Evolutionary conservation across 2,329 filamentous ascomycete genomes (phyloP).

Genomic region (Nemania serpens): DNA sequence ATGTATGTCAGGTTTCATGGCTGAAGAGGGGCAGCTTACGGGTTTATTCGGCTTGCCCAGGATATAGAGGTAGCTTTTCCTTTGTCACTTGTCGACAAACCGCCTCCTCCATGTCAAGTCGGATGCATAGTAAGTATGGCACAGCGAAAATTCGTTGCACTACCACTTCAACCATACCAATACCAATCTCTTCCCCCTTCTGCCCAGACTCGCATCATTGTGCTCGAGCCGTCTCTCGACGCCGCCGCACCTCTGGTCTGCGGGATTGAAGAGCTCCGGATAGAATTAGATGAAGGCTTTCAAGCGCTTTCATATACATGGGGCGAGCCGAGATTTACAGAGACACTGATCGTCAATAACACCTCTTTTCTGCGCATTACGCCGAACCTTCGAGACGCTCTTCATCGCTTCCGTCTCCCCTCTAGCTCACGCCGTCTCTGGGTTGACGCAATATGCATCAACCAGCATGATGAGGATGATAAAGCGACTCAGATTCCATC

Average conservation of each 20-base stretch:
- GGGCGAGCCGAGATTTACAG: slow-evolving; percentile 10
- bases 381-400: slow-evolving; percentile 13
- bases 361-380: slow-evolving; percentile 10
- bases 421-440: background rate
- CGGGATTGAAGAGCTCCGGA: background rate
- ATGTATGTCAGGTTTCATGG: too few relatives aligned
- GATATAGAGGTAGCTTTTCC: too few relatives aligned
- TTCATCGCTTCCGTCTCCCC: slow-evolving; percentile 10
- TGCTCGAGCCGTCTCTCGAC: slow-evolving; percentile 2
- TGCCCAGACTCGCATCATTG: slow-evolving; percentile 12
- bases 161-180: slow-evolving; percentile 6
- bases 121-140: background rate
- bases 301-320: slow-evolving; percentile 18
- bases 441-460: slow-evolving; percentile 18
- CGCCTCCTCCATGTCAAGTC: too few relatives aligned
- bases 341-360: background rate
- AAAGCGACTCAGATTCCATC: slow-evolving; percentile 18
- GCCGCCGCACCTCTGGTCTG: slow-evolving; percentile 1
- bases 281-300: slow-evolving; percentile 3
- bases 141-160: background rate
- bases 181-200: slow-evolving; percentile 9
- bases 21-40: too few relatives aligned
- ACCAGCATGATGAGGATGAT: slow-evolving; percentile 15
- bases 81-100: too few relatives aligned
- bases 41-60: too few relatives aligned